Base-by-base conservation (phyloP, 805 yeast species). In the Pichia nakasei region DNA sequence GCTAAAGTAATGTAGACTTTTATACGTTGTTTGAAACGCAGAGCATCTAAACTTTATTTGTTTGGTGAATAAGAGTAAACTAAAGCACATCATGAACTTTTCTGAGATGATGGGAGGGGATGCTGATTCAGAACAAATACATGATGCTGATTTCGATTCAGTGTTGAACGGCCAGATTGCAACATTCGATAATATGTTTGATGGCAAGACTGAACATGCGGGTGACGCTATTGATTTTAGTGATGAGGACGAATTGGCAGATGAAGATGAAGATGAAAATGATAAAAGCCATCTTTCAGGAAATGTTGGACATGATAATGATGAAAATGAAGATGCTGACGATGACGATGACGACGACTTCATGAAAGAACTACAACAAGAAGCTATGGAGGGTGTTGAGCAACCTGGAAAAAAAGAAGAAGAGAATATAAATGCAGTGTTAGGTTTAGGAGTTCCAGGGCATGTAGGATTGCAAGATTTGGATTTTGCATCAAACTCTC, bases 211-310 rank as follows among this genome's bases (percentile, higher is more conserved):
- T 3, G 72, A 73, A 43, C 97, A 89, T 61, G 89, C 93, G 1
- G 96, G 78, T 7, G 91, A 89, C 60, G 98, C 98, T 9, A 69
- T 88, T 27, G 97, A 91, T 61, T 91, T 85, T 59, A 96, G 86
- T 56, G 96, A 86, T 59, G 94, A 85, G 55, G 97, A 89, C 52
- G 97, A 89, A 61, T 67, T 89, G 39, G 97, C 97, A 0, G 97
- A 89, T 21, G 96, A 89, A 38, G 95, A 85, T 44, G 58, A 69
- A 17, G 35, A 37, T 8, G 22, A 15, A 7, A 24, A 37, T 3
- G 33, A n/a, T 5, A 9, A 27, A 19, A 13, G 38, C 20, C 32
- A 22, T 40, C 4, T 5, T 17, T n/a, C 29, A 11, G 11, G 1
- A 3, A 37, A 36, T 11, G 35, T 39, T 33, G 45, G 29, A 19